Conservation (phyloP, 495 filamentous ascomycete genomes). For the Podospora pseudopauciseta region DNA sequence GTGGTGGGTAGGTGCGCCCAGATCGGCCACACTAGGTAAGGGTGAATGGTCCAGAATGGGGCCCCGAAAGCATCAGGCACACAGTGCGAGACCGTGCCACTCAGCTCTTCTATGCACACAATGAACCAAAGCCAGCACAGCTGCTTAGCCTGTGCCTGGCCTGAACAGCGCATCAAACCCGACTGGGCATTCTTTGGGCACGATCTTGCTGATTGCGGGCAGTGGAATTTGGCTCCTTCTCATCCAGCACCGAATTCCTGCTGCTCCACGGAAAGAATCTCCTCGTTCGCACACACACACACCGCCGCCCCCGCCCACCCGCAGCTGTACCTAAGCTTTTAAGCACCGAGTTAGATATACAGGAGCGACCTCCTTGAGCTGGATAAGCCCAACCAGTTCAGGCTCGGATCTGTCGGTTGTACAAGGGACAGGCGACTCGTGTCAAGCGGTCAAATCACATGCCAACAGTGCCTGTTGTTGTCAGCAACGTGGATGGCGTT, state of each 20-base stretch:
- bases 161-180: no score
- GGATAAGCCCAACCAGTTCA: neutral
- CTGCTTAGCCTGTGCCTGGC: neutral
- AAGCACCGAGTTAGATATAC: neutral
- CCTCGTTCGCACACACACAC: no score
- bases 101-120: neutral
- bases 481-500: constrained; percentile 17
- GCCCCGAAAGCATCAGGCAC: neutral
- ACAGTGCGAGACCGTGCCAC: constrained; percentile 5
- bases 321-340: neutral
- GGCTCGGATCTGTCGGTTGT: neutral
- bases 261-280: no score
- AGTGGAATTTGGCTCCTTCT: no score
- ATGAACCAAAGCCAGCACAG: neutral
- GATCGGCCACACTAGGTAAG: constrained; percentile 17
- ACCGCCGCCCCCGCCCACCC: no score
- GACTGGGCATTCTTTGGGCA: no score
- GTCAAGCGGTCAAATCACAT: constrained; percentile 12
- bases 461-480: constrained; percentile 9
- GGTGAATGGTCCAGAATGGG: constrained; percentile 5
- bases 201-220: no score
- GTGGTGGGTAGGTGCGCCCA: constrained; percentile 22
- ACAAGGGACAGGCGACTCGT: neutral
- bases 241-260: no score
- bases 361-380: neutral